These are phyloP conservation scores for Apophysomyces trapeziformis DNA, from an alignment of 371 early-diverging fungal species.

Conservation along the genomic window DNA sequence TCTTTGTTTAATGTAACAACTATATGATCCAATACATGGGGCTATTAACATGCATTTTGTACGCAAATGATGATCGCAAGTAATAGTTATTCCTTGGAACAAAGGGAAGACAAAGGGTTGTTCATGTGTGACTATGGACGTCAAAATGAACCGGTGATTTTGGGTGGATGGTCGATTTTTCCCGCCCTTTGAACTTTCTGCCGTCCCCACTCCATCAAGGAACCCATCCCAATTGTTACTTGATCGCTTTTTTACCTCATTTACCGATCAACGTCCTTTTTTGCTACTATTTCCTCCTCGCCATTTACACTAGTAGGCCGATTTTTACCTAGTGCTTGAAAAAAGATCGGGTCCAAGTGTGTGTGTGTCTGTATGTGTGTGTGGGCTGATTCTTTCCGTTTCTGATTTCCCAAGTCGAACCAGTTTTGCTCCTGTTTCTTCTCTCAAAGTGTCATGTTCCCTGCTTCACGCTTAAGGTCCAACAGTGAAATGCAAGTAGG, in stretches of 20 bases:
- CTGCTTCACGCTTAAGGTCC: slow-evolving; percentile 11
- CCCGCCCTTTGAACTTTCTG: slow-evolving; percentile 9
- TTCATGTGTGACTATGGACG: slow-evolving; percentile 6
- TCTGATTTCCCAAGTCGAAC: slow-evolving; percentile 6
- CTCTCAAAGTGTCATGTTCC: background rate
- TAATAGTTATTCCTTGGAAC: background rate
- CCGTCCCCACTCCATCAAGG: slow-evolving; percentile 12
- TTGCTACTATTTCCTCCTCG: background rate
- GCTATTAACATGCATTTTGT: background rate
- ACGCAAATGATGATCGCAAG: background rate
- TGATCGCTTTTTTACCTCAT: slow-evolving; percentile 7
- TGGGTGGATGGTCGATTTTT: background rate
- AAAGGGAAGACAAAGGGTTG: background rate
- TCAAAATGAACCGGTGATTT: slow-evolving; percentile 10
- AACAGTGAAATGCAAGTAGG: slow-evolving; percentile 21
- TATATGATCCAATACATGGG: background rate
- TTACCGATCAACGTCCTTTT: background rate
- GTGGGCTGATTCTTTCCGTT: slow-evolving; percentile 8
- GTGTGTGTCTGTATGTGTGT: background rate
- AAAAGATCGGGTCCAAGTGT: slow-evolving; percentile 1
- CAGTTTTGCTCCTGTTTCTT: background rate
- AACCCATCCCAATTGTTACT: slow-evolving; percentile 5
- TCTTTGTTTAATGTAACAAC: too few species aligned
- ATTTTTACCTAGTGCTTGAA: background rate
- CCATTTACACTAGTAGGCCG: slow-evolving; percentile 4